Conservation (phyloP, 2,329 filamentous ascomycete genomes). For the Sporothrix pallida region DNA sequence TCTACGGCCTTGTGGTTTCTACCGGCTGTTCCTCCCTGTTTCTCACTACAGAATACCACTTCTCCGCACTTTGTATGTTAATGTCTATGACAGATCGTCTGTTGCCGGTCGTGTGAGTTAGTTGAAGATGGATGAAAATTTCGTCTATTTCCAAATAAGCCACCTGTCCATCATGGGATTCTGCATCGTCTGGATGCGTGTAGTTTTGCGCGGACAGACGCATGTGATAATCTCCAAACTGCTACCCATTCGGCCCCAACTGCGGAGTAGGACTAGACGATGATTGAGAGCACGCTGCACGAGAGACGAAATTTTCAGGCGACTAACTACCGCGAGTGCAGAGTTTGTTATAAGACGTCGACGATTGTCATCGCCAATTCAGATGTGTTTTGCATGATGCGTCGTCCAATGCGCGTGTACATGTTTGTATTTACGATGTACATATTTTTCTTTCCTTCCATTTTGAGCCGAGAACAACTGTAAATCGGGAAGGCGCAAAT, state of each 20-base stretch:
- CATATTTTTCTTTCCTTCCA: not conserved
- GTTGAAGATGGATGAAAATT: not conserved
- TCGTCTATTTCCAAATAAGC: not conserved
- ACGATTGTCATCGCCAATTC: not conserved
- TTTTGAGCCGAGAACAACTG: not conserved
- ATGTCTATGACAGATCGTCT: constrained; percentile 1
- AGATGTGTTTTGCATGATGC: not conserved
- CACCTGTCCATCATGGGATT: not conserved
- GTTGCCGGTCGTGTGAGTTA: not conserved
- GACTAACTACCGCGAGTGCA: not conserved
- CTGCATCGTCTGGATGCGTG: not conserved
- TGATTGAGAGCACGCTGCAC: not conserved
- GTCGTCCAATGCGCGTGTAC: not conserved
- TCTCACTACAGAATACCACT: not conserved
- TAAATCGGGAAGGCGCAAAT: not conserved
- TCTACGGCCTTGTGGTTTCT: constrained; percentile 1
- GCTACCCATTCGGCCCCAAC: not conserved
- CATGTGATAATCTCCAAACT: not conserved
- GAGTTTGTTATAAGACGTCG: not conserved
- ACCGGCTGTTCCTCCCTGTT: not conserved
- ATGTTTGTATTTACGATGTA: not conserved
- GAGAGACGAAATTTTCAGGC: not conserved
- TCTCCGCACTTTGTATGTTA: constrained; percentile 10
- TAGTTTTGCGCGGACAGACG: not conserved
- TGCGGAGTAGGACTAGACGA: not conserved